These are phyloP conservation scores for Miscanthus sacchariflorus DNA, from an alignment of 202 grass and related monocot genomes.

Conservation along the genomic window DNA sequence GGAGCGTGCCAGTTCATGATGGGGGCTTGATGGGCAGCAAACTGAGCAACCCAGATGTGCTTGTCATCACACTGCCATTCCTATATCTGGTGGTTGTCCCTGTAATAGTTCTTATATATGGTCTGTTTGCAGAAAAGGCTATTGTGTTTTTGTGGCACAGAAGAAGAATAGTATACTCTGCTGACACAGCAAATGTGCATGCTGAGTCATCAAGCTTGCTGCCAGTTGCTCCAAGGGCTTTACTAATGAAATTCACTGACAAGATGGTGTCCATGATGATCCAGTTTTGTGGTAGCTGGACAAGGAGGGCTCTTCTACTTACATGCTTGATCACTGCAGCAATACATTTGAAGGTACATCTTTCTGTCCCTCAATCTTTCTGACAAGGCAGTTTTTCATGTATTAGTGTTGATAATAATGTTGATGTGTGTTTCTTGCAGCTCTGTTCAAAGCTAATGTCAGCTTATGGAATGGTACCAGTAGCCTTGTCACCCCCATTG, in stretches of 20 bases:
- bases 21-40: conserved; percentile 34
- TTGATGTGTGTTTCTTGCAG: conserved; percentile 46
- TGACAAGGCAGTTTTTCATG: not conserved
- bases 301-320: conserved; percentile 58
- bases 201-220: conserved; percentile 12
- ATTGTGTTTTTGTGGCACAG: conserved; percentile 34
- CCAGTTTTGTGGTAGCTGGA: conserved; percentile 55
- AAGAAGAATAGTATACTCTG: conserved; percentile 38
- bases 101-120: conserved; percentile 60
- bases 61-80: conserved; percentile 90
- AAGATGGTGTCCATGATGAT: conserved; percentile 31
- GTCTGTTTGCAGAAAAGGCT: conserved; percentile 72
- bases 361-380: conserved; percentile 3
- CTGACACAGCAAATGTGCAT: not conserved
- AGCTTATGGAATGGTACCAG: conserved; percentile 70
- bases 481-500: conserved; percentile 68
- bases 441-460: conserved; percentile 69
- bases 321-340: conserved; percentile 47
- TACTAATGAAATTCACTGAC: not conserved
- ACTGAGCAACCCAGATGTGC: conserved; percentile 67
- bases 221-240: conserved; percentile 19
- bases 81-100: conserved; percentile 78
- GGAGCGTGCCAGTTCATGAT: conserved; percentile 55
- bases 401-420: conserved; percentile 9
- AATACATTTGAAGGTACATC: conserved; percentile 75